Base-by-base conservation (phyloP, 2,329 filamentous ascomycete genomes). In the Cytospora mali region DNA sequence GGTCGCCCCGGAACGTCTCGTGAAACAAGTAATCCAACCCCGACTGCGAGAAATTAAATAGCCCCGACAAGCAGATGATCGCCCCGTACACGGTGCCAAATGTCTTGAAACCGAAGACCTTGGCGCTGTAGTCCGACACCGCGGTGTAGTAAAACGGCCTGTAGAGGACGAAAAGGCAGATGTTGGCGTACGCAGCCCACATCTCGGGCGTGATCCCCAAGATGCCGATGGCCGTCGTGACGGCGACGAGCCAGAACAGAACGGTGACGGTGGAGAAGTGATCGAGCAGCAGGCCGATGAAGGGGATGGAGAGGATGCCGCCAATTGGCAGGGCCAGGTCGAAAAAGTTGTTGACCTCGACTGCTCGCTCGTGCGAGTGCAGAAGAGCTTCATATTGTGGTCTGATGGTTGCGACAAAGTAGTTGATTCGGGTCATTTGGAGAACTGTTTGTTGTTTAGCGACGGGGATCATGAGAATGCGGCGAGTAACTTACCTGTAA, bases 1-100 rank as follows among this genome's bases (percentile, higher is more conserved):
- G 93, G 72, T 96, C 81, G 6, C 88, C 86, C 25, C 79, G 69
- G 71, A 94, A 97, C 0, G 82, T 81, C 61, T 85, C 80, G 71
- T 96, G 91, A 48, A 93, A 92, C 39, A 94, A 73, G 27, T 88
- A 85, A 73, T 97, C 93, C 35, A 97, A 80, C 0, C 85, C 92
- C 6, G 88, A 89, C 77, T 96, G 92, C 1, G 85, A 85, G 71
- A 97, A 93, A 75, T 96, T 96, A 71, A 93, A 83, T 0, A 97
- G 74, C 0, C 93, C 93, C 0, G 92, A 89, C 1, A 95, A 77
- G 75, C 91, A 96, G 69, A 97, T 96, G 68, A 96, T 90, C 23
- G 93, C 82, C 13, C 93, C 93, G 75, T 97, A 97, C n/a, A 97
- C 92, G 62, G 91, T 96, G 52, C 93, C 93, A 69, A 97, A 97